phyloP scores from a whole-genome alignment of 495 filamentous ascomycete species.

The Tuber brumale region DNA sequence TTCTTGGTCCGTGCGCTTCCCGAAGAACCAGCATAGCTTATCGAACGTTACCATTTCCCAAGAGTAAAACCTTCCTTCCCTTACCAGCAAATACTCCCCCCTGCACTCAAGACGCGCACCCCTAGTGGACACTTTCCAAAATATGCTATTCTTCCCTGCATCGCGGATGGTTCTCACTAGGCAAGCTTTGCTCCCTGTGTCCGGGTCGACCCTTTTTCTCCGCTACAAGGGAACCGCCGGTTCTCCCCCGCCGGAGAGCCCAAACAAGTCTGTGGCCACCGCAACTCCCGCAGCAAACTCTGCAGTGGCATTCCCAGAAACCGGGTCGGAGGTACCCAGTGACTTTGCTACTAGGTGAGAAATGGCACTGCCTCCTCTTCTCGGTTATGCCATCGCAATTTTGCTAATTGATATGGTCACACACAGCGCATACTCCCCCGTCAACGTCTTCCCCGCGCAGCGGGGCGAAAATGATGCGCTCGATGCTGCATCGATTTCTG shows the following conservation, averaged over 20 bases:
- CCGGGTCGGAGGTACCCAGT: conserved; percentile 6
- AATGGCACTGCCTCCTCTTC: neutral
- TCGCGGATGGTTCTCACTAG: conserved; percentile 25
- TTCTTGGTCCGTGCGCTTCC: neutral
- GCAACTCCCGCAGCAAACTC: neutral
- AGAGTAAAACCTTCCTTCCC: neutral
- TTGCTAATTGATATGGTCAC: conserved; percentile 24
- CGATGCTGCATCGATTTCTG: conserved; percentile 79
- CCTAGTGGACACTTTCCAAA: neutral
- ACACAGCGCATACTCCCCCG: conserved; percentile 75
- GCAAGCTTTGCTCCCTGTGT: conserved; percentile 11
- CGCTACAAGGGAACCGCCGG: conserved; percentile 12
- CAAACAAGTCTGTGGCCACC: conserved; percentile 9
- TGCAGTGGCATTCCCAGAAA: conserved; percentile 6
- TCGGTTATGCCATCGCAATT: neutral
- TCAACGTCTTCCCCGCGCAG: conserved; percentile 62
- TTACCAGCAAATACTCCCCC: neutral
- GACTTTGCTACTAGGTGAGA: conserved; percentile 30
- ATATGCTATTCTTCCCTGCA: conserved; percentile 25
- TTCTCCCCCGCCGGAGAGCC: conserved; percentile 11
- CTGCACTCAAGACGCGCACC: neutral
- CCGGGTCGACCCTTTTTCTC: neutral
- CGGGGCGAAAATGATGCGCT: conserved; percentile 68
- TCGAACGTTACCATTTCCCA: neutral
- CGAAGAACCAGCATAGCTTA: neutral